A percentile compares a stretch with the other conserved stretches of the same genome.
Evolutionary conservation across 805 yeast genomes (phyloP).

Genomic region (Saturnispora zaruensis): DNA sequence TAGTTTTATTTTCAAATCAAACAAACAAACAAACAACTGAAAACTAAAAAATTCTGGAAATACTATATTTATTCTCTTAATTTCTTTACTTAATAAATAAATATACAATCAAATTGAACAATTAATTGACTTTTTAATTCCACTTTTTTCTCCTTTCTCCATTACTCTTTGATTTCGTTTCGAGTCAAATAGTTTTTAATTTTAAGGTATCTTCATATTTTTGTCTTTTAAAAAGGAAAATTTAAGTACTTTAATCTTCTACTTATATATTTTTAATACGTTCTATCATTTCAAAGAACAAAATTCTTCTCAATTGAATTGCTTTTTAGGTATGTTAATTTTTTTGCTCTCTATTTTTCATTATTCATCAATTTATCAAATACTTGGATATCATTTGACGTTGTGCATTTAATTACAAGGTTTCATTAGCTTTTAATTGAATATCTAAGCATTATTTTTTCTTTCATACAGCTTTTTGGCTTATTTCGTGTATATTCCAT

Average conservation of each 20-base stretch:
- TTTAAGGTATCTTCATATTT: background rate
- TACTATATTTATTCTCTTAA: background rate
- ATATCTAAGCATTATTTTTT: too few relatives aligned
- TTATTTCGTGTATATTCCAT: too few relatives aligned
- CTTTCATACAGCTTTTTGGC: too few relatives aligned
- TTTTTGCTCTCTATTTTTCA: background rate
- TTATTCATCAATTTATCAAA: background rate
- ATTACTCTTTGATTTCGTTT: background rate
- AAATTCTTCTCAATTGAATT: background rate
- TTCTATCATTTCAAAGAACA: background rate
- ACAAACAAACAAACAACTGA: conserved; percentile 12
- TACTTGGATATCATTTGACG: too few relatives aligned
- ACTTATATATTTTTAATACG: background rate
- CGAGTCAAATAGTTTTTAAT: background rate
- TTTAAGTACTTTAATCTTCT: background rate
- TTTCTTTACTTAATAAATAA: background rate
- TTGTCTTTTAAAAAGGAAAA: background rate
- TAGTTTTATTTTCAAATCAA: background rate
- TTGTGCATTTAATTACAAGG: too few relatives aligned
- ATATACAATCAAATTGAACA: background rate
- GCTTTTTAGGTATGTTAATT: conserved; percentile 3
- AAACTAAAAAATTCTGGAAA: background rate
- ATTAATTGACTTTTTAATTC: background rate
- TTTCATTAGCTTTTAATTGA: too few relatives aligned
- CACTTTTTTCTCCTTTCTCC: background rate